Evolutionary conservation across 2,329 filamentous ascomycete genomes (phyloP).

Genomic region (Ophiostoma quercus): DNA sequence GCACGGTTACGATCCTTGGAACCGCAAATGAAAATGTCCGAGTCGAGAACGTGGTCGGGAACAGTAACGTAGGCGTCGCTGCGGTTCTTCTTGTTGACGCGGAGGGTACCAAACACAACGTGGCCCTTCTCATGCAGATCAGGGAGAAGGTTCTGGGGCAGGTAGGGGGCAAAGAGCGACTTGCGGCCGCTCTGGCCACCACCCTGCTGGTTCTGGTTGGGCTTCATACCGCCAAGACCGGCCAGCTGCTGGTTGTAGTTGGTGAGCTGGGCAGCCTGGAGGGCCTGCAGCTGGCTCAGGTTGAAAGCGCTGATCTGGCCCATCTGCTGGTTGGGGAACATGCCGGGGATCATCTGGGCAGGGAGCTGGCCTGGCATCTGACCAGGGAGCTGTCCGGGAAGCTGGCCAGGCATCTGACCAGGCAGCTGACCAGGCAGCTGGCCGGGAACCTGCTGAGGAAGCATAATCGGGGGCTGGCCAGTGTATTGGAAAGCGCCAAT

Average conservation of each 20-base stretch:
- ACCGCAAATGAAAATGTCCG: slow-evolving; percentile 98
- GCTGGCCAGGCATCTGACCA: neutral
- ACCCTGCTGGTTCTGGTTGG: slow-evolving; percentile 69
- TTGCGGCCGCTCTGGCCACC: slow-evolving; percentile 54
- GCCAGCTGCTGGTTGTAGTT: slow-evolving; percentile 66
- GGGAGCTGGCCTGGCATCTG: neutral
- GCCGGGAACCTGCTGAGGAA: slow-evolving; percentile 37
- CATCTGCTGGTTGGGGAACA: slow-evolving; percentile 6
- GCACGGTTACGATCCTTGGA: slow-evolving; percentile 98
- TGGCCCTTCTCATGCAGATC: slow-evolving; percentile 87
- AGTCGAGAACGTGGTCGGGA: slow-evolving; percentile 78
- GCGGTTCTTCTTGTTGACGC: slow-evolving; percentile 99
- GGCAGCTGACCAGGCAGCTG: slow-evolving; percentile 49
- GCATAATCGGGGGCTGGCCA: slow-evolving; percentile 77
- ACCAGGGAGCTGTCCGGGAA: slow-evolving; percentile 2
- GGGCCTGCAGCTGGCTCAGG: slow-evolving; percentile 83
- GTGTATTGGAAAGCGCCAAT: slow-evolving; percentile 87
- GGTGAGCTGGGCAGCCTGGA: slow-evolving; percentile 65
- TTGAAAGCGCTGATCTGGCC: slow-evolving; percentile 79
- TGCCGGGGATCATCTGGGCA: slow-evolving; percentile 38
- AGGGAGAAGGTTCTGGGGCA: slow-evolving; percentile 89
- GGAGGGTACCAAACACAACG: slow-evolving; percentile 90
- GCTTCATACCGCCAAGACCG: slow-evolving; percentile 63
- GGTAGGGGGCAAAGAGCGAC: slow-evolving; percentile 95
- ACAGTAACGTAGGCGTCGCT: slow-evolving; percentile 98